phyloP scores from a whole-genome alignment of 768 basidiomycete species.

The Leccinum sublutescens region DNA sequence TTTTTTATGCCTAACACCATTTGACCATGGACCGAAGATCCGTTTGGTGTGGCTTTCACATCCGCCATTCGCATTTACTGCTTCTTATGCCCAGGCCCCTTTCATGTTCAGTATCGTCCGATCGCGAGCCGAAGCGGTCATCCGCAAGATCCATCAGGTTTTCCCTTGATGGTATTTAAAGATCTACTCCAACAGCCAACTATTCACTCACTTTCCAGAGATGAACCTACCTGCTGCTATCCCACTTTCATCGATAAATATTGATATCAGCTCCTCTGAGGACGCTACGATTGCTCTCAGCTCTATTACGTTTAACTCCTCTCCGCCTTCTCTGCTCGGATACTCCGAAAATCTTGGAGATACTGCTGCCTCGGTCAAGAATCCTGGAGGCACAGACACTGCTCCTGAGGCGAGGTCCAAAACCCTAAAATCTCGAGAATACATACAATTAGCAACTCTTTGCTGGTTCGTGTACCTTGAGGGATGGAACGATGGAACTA shows the following conservation, averaged over 20 bases:
- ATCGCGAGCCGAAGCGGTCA: neutral
- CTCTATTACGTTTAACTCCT: conserved; percentile 1
- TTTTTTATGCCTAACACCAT: neutral
- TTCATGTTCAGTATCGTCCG: conserved; percentile 4
- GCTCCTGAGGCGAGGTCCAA: conserved; percentile 3
- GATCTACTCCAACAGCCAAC: neutral
- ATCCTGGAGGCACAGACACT: neutral
- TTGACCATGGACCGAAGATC: neutral
- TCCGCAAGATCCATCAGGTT: neutral
- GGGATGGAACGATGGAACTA: conserved; percentile 79
- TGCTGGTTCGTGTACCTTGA: conserved; percentile 59
- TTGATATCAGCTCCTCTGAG: neutral
- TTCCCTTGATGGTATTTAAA: conserved; percentile 5
- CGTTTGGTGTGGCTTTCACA: neutral
- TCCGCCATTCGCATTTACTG: neutral
- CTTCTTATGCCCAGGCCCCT: neutral
- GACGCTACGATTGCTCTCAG: conserved; percentile 1
- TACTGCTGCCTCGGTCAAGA: neutral
- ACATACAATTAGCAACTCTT: conserved; percentile 51
- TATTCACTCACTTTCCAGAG: neutral
- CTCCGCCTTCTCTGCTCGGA: conserved; percentile 5
- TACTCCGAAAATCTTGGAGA: conserved; percentile 5
- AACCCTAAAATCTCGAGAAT: conserved; percentile 14
- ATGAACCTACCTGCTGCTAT: conserved; percentile 4
- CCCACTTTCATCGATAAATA: neutral